These are phyloP conservation scores for Kodamaea laetipori DNA, from an alignment of 805 yeast species.

Conservation along the genomic window DNA sequence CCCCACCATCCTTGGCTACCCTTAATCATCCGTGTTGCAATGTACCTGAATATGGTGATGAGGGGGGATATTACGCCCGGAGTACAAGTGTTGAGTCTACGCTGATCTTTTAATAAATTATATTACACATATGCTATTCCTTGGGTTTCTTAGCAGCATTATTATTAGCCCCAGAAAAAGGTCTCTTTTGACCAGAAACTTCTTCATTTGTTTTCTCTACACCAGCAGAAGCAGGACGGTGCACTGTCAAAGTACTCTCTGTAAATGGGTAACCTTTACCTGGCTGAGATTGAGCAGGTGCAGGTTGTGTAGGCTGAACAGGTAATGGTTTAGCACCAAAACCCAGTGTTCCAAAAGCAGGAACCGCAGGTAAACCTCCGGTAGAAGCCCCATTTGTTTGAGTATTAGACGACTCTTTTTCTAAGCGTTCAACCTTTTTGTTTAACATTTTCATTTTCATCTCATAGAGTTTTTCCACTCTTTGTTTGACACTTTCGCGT, in stretches of 20 bases:
- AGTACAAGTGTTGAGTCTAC: too few relatives aligned
- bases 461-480: conserved; percentile 58
- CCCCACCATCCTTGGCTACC: too few relatives aligned
- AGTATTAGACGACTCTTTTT: conserved; percentile 17
- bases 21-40: too few relatives aligned
- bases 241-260: conserved; percentile 36
- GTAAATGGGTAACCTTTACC: conserved; percentile 24
- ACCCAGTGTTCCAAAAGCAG: too few relatives aligned
- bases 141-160: conserved; percentile 9
- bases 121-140: conserved; percentile 3
- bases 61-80: too few relatives aligned
- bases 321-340: not conserved
- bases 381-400: too few relatives aligned
- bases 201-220: conserved; percentile 4
- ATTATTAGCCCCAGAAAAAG: conserved; percentile 4
- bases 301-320: not conserved
- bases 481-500: conserved; percentile 46
- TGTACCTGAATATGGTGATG: too few relatives aligned
- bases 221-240: conserved; percentile 29
- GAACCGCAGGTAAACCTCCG: too few relatives aligned
- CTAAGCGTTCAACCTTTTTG: conserved; percentile 54
- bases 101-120: too few relatives aligned
- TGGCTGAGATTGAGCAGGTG: not conserved
- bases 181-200: conserved; percentile 5
- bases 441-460: conserved; percentile 58